phyloP scores from a whole-genome alignment of 495 filamentous ascomycete species.

The Aspergillus bridgeri region DNA sequence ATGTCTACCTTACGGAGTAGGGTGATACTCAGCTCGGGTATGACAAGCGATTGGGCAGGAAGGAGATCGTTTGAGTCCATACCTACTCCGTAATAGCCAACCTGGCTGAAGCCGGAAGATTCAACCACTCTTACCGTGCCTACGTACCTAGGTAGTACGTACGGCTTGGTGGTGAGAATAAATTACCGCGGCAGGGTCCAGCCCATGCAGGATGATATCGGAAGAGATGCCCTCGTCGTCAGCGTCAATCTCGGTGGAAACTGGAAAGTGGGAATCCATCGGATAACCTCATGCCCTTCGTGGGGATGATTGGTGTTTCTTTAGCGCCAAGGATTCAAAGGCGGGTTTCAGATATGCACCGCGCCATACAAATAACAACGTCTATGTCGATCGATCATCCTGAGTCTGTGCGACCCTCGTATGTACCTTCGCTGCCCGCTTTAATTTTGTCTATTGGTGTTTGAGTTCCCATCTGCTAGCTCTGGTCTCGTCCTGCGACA shows the following conservation, averaged over 20 bases:
- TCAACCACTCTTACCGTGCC: not conserved
- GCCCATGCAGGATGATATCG: not conserved
- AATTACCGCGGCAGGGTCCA: not conserved
- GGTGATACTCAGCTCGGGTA: not conserved
- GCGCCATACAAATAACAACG: slow-evolving; percentile 12
- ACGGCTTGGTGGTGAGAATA: not conserved
- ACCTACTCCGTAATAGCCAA: too few species aligned
- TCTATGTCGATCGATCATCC: slow-evolving; percentile 12
- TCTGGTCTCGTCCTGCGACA: too few species aligned
- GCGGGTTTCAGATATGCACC: slow-evolving; percentile 17
- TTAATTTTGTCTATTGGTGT: not conserved
- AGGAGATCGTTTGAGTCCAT: not conserved
- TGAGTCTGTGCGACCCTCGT: slow-evolving; percentile 13
- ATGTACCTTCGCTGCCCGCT: not conserved
- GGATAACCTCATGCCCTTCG: not conserved
- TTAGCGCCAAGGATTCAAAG: slow-evolving; percentile 19
- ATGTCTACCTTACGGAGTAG: too few species aligned
- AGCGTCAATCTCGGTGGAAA: not conserved
- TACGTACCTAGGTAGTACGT: not conserved
- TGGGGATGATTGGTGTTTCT: slow-evolving; percentile 12
- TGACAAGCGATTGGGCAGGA: not conserved
- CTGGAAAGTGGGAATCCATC: slow-evolving; percentile 7
- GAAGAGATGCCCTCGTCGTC: not conserved
- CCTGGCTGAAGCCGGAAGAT: not conserved
- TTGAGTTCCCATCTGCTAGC: not conserved